Base-by-base conservation (phyloP, 2,329 filamentous ascomycete genomes). In the Cyanodermella asteris region DNA sequence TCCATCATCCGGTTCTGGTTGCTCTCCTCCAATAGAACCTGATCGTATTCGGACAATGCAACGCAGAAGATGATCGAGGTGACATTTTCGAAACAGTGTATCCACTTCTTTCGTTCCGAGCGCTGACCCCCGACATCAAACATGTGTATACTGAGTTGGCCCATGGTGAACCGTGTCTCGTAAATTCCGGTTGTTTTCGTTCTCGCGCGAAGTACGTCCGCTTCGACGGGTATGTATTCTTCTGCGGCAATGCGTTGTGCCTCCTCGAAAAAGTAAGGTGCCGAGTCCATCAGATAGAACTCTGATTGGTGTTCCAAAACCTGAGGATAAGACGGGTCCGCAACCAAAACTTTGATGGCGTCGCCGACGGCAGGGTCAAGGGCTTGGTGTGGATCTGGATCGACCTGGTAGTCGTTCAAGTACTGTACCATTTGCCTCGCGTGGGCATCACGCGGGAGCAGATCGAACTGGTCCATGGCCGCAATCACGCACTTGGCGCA, bases 1-100 rank as follows among this genome's bases (percentile, higher is more conserved):
- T 97, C 87, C 80, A 94, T 91, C 87, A 97, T 97, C 34, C 87
- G 87, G 48, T 97, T 97, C 80, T 94, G 87, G 44, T 84, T 93
- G 51, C 78, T 91, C 52, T 94, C 87, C 52, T 97, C 87, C 20
- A 97, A 59, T 27, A 97, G 58, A 5, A 93, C 84, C 53, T 97
- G 87, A 44, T 97, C 87, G 47, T 97, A 97, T 52, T 97, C 87
- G 55, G 82, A 94, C 38, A 97, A 56, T 10, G 87, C 87, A 33
- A 97, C 87, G 44, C 87, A 97, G 53, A 97, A 97, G 38, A 97
- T 97, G 49, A 97, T 97, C 4, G 87, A 94, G 21, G 87, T 97
- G 41, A 97, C 87, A 41, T 94, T 94, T 50, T 97, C 87, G 49
- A 97, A 97, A 56, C 87, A 97, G 54, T 97, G 87, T 45, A 97